These are phyloP conservation scores for Phytopythium mirpurense DNA, from an alignment of 352 stramenopile genomes.

Conservation along the genomic window DNA sequence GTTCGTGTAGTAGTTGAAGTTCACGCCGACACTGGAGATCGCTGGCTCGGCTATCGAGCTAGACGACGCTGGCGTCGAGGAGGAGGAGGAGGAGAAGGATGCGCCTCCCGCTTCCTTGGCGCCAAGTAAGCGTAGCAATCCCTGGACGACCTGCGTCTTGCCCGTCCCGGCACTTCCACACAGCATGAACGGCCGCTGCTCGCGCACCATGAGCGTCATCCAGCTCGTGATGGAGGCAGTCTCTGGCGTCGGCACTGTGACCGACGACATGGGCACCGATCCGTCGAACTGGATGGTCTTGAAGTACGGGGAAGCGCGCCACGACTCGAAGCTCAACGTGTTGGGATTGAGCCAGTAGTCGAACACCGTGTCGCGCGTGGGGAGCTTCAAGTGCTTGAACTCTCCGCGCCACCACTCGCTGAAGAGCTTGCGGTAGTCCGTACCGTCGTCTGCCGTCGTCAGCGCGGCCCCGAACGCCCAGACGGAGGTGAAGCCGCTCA, in stretches of 20 bases:
- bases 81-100: not conserved
- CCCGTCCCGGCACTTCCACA: slow-evolving; percentile 89
- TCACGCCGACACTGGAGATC: slow-evolving; percentile 60
- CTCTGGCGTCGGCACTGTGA: slow-evolving; percentile 93
- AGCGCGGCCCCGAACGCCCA: slow-evolving; percentile 91
- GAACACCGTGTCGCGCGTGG: slow-evolving; percentile 92
- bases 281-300: slow-evolving; percentile 72
- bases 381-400: slow-evolving; percentile 94
- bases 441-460: slow-evolving; percentile 89
- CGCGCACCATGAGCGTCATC: slow-evolving; percentile 92
- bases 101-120: slow-evolving; percentile 11
- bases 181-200: slow-evolving; percentile 92
- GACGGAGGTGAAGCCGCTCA: slow-evolving; percentile 91
- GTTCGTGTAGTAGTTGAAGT: slow-evolving; percentile 87
- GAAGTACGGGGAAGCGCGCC: slow-evolving; percentile 92
- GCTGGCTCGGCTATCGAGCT: slow-evolving; percentile 17
- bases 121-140: slow-evolving; percentile 44
- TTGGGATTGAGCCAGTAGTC: slow-evolving; percentile 95
- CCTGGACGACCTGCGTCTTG: slow-evolving; percentile 93
- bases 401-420: slow-evolving; percentile 92
- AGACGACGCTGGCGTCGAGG: slow-evolving; percentile 15
- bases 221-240: slow-evolving; percentile 91
- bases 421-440: slow-evolving; percentile 92
- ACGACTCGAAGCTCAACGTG: slow-evolving; percentile 89
- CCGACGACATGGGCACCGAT: slow-evolving; percentile 65